Percentiles rank a stretch among this genome's conserved stretches.
phyloP scores from a whole-genome alignment of 768 basidiomycete genomes.

The Trametes cingulata region DNA sequence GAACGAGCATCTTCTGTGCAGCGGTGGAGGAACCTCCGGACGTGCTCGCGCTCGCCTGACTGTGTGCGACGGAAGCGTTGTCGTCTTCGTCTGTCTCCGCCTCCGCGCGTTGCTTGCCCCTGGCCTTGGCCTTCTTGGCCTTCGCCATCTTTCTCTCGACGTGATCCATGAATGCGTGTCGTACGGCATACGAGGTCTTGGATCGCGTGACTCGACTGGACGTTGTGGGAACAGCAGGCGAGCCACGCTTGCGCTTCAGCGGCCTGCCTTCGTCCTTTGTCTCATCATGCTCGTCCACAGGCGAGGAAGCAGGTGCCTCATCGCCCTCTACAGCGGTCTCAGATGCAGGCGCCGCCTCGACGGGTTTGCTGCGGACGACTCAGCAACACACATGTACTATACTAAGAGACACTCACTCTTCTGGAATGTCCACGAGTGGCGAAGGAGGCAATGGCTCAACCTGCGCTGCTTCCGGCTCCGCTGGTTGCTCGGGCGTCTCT shows the following conservation, averaged over 20 bases:
- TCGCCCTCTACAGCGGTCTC: neutral
- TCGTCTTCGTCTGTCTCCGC: constrained; percentile 14
- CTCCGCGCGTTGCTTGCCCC: constrained; percentile 35
- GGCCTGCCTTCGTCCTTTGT: constrained; percentile 1
- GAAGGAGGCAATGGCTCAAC: neutral
- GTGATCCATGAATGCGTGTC: neutral
- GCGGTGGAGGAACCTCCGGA: constrained; percentile 43
- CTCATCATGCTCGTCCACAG: constrained; percentile 7
- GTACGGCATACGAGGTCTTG: constrained; percentile 21
- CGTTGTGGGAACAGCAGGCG: neutral
- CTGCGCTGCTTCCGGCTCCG: neutral
- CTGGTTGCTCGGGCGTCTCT: no score
- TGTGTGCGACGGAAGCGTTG: constrained; percentile 22
- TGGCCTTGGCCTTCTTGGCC: constrained; percentile 30
- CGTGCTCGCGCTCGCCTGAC: constrained; percentile 25
- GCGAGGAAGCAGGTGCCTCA: neutral
- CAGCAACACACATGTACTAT: neutral
- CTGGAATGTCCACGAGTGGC: neutral
- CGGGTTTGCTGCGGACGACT: neutral
- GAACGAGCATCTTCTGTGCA: constrained; percentile 37
- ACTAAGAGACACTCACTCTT: neutral
- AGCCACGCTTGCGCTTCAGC: constrained; percentile 31
- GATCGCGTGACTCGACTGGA: constrained; percentile 27
- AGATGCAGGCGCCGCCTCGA: neutral
- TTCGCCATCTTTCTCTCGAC: neutral